phyloP scores from a whole-genome alignment of 2,329 filamentous ascomycete genomes.

The Aspergillus sp. region DNA sequence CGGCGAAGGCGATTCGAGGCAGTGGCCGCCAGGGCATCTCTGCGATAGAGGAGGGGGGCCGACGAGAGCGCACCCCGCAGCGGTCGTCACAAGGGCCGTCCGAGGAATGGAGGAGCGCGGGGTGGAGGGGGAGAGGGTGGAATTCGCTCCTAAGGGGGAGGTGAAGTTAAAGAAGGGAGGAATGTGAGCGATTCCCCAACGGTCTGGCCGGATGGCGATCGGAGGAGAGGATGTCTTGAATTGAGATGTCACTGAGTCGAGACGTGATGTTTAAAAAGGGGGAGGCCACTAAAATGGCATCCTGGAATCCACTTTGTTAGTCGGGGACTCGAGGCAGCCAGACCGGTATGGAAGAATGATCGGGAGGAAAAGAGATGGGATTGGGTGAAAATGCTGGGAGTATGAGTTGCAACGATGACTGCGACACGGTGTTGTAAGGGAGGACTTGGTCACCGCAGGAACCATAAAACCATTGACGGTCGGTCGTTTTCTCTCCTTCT shows the following conservation, averaged over 20 bases:
- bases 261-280: slow-evolving; percentile 7
- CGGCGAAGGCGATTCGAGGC: slow-evolving; percentile 94
- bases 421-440: neutral
- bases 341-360: neutral
- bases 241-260: neutral
- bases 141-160: slow-evolving; percentile 26
- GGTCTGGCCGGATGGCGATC: slow-evolving; percentile 5
- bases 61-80: slow-evolving; percentile 20
- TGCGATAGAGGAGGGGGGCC: slow-evolving; percentile 20
- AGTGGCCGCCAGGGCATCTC: slow-evolving; percentile 95
- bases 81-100: slow-evolving; percentile 22
- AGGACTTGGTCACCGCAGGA: neutral
- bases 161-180: slow-evolving; percentile 13
- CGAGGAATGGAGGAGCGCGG: slow-evolving; percentile 12
- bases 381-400: neutral
- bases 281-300: slow-evolving; percentile 12
- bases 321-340: slow-evolving; percentile 1
- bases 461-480: neutral
- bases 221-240: slow-evolving; percentile 1
- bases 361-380: neutral
- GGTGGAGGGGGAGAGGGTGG: slow-evolving; percentile 11
- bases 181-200: slow-evolving; percentile 22
- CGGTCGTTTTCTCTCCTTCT: neutral
- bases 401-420: neutral
- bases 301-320: slow-evolving; percentile 6